Evolutionary conservation across 768 basidiomycete genomes (phyloP).

Genomic region (Phylloporus arenicola): DNA sequence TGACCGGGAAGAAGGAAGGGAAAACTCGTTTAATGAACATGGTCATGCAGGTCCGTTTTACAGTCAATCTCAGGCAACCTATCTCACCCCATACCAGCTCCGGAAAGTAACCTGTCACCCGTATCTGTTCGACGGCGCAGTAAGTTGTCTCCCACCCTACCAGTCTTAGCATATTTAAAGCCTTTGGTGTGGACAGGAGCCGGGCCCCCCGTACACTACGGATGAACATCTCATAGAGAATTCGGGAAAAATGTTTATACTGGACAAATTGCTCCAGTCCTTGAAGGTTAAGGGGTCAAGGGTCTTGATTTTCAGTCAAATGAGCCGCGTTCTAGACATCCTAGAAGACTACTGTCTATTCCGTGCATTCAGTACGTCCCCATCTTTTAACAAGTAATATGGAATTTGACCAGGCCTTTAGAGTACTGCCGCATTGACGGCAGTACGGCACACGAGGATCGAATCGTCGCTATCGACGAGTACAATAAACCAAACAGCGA

Average conservation of each 20-base stretch:
- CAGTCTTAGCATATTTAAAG: neutral
- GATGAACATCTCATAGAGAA: conserved; percentile 95
- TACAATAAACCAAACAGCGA: conserved; percentile 94
- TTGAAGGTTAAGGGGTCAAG: conserved; percentile 94
- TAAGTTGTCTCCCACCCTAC: conserved; percentile 26
- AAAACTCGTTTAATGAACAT: conserved; percentile 98
- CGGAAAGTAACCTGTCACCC: conserved; percentile 89
- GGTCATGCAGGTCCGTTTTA: conserved; percentile 84
- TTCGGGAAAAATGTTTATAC: conserved; percentile 94
- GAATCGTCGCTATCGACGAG: conserved; percentile 92
- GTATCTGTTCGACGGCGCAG: conserved; percentile 91
- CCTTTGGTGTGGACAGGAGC: conserved; percentile 53
- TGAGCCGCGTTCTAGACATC: conserved; percentile 97
- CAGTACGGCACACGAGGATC: conserved; percentile 92
- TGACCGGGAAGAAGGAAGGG: conserved; percentile 96
- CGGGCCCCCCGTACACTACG: conserved; percentile 96
- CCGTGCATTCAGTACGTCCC: conserved; percentile 69
- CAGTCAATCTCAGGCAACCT: neutral
- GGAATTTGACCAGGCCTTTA: conserved; percentile 26
- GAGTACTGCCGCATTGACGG: conserved; percentile 98
- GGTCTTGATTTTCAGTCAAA: conserved; percentile 96
- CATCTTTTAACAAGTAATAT: neutral
- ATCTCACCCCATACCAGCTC: conserved; percentile 32
- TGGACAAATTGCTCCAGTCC: conserved; percentile 83
- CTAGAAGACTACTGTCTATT: conserved; percentile 97